phyloP scores from a whole-genome alignment of 2,329 filamentous ascomycete genomes.

The Alternaria sp. region DNA sequence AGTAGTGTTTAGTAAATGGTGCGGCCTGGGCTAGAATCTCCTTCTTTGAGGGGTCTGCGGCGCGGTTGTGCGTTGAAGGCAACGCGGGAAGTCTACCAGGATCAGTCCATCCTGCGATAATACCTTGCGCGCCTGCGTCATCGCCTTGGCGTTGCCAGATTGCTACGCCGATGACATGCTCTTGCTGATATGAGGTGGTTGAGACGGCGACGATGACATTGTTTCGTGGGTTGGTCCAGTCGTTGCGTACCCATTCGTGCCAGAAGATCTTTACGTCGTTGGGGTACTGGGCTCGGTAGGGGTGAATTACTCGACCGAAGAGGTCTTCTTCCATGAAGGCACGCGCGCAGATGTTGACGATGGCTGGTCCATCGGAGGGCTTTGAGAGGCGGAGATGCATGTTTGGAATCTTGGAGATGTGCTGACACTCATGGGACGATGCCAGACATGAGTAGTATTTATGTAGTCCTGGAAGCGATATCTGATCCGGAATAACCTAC shows the following conservation, averaged over 20 bases:
- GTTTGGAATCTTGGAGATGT: background rate
- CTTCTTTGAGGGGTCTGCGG: conserved; percentile 19
- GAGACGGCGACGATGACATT: conserved; percentile 17
- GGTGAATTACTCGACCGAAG: conserved; percentile 37
- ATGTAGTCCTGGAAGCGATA: too few species aligned
- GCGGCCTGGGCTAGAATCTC: conserved; percentile 9
- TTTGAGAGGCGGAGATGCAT: conserved; percentile 25
- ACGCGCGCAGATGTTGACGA: conserved; percentile 24
- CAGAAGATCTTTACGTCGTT: conserved; percentile 34
- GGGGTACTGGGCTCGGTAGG: conserved; percentile 27
- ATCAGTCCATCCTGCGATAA: conserved; percentile 11
- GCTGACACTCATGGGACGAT: too few species aligned
- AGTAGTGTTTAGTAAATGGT: conserved; percentile 23
- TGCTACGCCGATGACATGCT: conserved; percentile 27
- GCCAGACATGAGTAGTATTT: too few species aligned
- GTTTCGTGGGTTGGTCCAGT: conserved; percentile 21
- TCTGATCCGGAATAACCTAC: too few species aligned
- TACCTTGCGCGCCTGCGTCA: conserved; percentile 16
- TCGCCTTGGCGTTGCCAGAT: conserved; percentile 33
- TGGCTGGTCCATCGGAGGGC: conserved; percentile 20
- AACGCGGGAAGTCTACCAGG: background rate
- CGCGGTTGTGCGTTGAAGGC: conserved; percentile 21
- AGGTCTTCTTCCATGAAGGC: conserved; percentile 42
- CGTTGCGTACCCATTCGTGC: conserved; percentile 18
- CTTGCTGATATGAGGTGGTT: background rate